phyloP scores from a whole-genome alignment of 306 rosid species.

The Lupinus albus region DNA sequence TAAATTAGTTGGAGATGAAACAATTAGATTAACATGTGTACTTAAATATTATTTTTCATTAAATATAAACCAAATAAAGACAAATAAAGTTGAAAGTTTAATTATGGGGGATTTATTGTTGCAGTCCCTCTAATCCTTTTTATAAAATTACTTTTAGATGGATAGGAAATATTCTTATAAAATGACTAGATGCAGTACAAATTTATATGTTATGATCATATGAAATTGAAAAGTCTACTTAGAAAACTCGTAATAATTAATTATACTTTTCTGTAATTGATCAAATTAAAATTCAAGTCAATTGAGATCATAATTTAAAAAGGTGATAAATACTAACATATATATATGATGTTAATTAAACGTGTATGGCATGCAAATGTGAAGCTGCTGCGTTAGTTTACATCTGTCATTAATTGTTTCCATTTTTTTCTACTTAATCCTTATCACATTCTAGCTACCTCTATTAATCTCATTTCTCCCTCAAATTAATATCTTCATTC shows the following conservation, averaged over 20 bases:
- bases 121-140: no score
- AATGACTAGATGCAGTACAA: no score
- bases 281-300: no score
- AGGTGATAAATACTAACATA: no score
- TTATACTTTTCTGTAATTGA: no score
- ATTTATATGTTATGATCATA: neutral
- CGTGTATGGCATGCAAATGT: slow-evolving; percentile 50
- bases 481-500: slow-evolving; percentile 39
- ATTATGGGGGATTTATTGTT: neutral
- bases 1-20: neutral
- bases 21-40: neutral
- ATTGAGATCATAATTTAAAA: no score
- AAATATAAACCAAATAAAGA: neutral
- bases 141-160: no score
- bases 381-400: slow-evolving; percentile 43
- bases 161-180: no score
- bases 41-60: neutral
- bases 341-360: slow-evolving; percentile 33
- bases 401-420: slow-evolving; percentile 51
- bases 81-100: neutral
- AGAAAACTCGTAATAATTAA: no score
- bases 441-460: slow-evolving; percentile 20
- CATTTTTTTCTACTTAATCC: slow-evolving; percentile 38
- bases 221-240: slow-evolving; percentile 18
- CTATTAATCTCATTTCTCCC: slow-evolving; percentile 43